Evolutionary conservation across 2,329 filamentous ascomycete genomes (phyloP), one percentile per base, ranked within the genome.

Genomic region (Diaporthe citriasiana): DNA sequence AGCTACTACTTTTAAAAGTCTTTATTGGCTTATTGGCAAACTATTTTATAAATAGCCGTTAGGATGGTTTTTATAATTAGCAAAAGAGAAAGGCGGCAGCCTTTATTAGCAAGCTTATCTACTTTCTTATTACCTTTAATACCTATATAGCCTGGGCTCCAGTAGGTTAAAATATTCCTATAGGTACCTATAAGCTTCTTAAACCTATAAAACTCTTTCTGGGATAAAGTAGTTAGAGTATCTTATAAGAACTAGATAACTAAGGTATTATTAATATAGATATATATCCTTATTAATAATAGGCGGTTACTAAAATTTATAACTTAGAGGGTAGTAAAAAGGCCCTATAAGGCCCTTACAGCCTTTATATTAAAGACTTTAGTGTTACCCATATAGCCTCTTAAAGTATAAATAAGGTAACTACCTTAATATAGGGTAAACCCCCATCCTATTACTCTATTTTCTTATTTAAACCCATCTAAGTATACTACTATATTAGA

Each of bases 351-450:
- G 53, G 27, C 25, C 15, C 25, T 8, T 25, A 17, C 33, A 12
- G 19, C 53, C 13, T 56, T 56, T 56, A 56, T 56, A 56, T 56
- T 56, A 56, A 56, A 56, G 13, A 56, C 25, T 33, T 56, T 56
- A 56, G 19, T 56, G 33, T 33, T 56, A 56, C 30, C 33, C 15
- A 56, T 30, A 56, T 33, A 56, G 53, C 53, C 30, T 30, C 33
- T 30, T 30, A 56, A 33, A 33, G 5, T 15, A 33, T 56, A 56
- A 56, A 56, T 12, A 25, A 30, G 6, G 4, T 13, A 56, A 30
- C 30, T 56, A 56, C 25, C 33, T 12, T 56, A 56, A 30, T 53
- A 53, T 25, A 53, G 3, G 12, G 19, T 53, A 53, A 19, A 53
- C 4, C 19, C 50, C 22, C 25, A 53, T 53, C 15, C 25, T 6